These are phyloP conservation scores for Rosa multiflora DNA, from an alignment of 306 rosid species.

Conservation along the genomic window DNA sequence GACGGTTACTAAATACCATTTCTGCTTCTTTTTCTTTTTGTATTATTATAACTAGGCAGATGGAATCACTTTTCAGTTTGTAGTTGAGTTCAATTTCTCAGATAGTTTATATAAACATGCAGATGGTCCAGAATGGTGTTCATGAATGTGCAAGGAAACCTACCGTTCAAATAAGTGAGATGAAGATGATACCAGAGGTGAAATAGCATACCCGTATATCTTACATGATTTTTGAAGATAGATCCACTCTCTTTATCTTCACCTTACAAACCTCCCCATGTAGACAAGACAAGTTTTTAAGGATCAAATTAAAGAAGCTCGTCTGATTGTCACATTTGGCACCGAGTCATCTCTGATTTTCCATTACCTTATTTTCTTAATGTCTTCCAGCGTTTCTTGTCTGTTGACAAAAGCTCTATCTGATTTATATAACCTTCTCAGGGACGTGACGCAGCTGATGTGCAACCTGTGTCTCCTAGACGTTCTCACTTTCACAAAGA, in stretches of 20 bases:
- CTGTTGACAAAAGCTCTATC: conserved; percentile 19
- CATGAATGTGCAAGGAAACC: conserved; percentile 58
- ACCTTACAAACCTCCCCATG: not conserved
- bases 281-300: not conserved
- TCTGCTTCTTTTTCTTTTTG: not conserved
- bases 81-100: conserved; percentile 9
- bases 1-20: conserved; percentile 36
- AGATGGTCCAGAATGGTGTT: conserved; percentile 81
- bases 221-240: conserved; percentile 21
- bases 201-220: conserved; percentile 31
- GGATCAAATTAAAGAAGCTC: not conserved
- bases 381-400: conserved; percentile 16
- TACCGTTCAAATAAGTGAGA: conserved; percentile 24
- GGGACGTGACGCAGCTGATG: conserved; percentile 29
- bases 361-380: not conserved
- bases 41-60: conserved; percentile 9
- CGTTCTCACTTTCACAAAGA: conserved; percentile 28
- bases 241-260: conserved; percentile 4
- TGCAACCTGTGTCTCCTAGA: conserved; percentile 22
- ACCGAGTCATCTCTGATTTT: not conserved
- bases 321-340: conserved; percentile 1
- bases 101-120: conserved; percentile 33
- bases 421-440: conserved; percentile 17
- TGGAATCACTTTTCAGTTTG: not conserved
- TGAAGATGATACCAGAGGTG: conserved; percentile 47